phyloP scores from a whole-genome alignment of 1,139 yeast species.

The Blastobotrys serpentis region DNA sequence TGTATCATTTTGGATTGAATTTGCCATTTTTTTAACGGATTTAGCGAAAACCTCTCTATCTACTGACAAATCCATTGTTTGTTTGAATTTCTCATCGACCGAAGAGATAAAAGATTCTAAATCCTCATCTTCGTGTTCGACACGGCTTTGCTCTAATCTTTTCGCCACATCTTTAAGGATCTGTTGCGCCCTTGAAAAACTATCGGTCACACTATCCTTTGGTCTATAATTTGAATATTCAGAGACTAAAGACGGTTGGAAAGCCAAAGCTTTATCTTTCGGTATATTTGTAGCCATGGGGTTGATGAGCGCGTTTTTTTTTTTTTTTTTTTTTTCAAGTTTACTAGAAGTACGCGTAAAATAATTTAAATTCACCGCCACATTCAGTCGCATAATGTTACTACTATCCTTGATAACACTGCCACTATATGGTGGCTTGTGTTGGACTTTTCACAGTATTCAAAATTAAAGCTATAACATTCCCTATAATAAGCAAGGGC shows the following conservation, averaged over 20 bases:
- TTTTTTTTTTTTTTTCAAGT: neutral
- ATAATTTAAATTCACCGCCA: too few relatives aligned
- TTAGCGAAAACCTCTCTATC: neutral
- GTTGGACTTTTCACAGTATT: too few relatives aligned
- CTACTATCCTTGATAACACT: neutral
- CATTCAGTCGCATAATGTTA: too few relatives aligned
- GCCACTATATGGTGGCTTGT: neutral
- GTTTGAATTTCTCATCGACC: neutral
- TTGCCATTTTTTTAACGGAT: neutral
- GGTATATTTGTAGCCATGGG: neutral
- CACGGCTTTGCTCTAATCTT: conserved; percentile 1
- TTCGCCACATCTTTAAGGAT: conserved; percentile 5
- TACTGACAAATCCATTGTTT: neutral
- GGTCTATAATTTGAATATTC: neutral
- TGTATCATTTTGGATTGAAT: neutral
- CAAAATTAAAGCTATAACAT: too few relatives aligned
- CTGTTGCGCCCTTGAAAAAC: neutral
- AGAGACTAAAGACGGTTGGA: conserved; percentile 4
- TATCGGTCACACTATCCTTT: neutral
- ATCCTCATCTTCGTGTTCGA: conserved; percentile 2
- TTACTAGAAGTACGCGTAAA: neutral
- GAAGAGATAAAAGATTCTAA: neutral
- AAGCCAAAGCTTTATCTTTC: conserved; percentile 3
- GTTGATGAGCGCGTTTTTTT: neutral
- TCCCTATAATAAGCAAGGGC: neutral